These are phyloP conservation scores for Claviceps sp. DNA, from an alignment of 2,329 filamentous ascomycete species.

Conservation along the genomic window DNA sequence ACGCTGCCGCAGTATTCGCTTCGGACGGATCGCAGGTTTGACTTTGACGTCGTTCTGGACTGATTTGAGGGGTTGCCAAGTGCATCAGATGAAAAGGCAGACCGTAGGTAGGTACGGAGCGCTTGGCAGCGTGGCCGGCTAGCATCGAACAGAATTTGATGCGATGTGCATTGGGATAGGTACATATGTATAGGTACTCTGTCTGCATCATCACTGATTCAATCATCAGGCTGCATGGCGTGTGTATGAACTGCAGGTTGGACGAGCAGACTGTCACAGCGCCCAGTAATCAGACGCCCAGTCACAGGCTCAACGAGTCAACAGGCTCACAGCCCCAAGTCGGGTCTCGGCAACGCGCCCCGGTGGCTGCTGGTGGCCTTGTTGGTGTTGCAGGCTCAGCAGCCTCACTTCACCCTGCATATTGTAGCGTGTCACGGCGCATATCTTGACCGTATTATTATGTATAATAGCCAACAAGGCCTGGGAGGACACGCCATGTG, in stretches of 20 bases:
- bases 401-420: not conserved
- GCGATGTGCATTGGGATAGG: no score
- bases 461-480: not conserved
- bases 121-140: no score
- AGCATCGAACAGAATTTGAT: no score
- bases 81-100: no score
- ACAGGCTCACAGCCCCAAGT: not conserved
- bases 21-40: conserved; percentile 25
- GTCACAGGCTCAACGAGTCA: not conserved
- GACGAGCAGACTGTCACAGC: not conserved
- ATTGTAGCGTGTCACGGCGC: no score
- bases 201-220: no score
- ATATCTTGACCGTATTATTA: not conserved
- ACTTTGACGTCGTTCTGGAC: conserved; percentile 31
- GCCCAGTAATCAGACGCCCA: not conserved
- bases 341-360: not conserved
- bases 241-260: not conserved
- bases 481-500: not conserved
- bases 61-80: conserved; percentile 10
- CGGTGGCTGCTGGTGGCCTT: not conserved
- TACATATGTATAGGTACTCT: no score
- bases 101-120: no score
- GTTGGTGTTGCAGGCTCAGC: not conserved
- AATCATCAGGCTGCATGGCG: no score
- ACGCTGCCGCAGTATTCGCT: conserved; percentile 36